Conservation (phyloP, 768 basidiomycete genomes). For the Pleurotus pulmonarius region DNA sequence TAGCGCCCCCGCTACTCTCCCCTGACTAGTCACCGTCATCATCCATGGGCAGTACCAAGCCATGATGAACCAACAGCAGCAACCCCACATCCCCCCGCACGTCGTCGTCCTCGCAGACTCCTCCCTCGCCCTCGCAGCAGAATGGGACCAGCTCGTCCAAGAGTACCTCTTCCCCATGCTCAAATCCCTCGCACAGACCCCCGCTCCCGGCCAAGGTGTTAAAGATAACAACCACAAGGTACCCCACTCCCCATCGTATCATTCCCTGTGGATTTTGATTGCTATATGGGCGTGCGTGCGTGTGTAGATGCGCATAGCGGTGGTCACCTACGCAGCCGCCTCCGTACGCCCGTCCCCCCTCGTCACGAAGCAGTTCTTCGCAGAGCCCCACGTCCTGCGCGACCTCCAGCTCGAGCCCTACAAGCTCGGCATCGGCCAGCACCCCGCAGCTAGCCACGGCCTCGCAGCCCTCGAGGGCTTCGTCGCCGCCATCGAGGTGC, state of each 20-base stretch:
- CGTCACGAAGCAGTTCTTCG: constrained; percentile 56
- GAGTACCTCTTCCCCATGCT: constrained; percentile 51
- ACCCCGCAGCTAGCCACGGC: constrained; percentile 44
- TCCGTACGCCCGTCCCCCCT: constrained; percentile 53
- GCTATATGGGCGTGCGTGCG: too few relatives aligned
- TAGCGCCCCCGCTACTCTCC: too few relatives aligned
- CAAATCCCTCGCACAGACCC: constrained; percentile 44
- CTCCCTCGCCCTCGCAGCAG: constrained; percentile 46
- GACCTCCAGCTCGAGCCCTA: constrained; percentile 42
- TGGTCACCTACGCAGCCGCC: constrained; percentile 63
- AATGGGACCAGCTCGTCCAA: constrained; percentile 45
- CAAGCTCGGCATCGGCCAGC: constrained; percentile 56
- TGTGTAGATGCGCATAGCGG: constrained; percentile 34
- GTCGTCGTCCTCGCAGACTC: constrained; percentile 54
- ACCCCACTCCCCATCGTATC: too few relatives aligned
- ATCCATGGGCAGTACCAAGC: too few relatives aligned
- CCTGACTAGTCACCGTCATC: too few relatives aligned
- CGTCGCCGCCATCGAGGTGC: constrained; percentile 67
- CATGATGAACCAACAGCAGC: too few relatives aligned
- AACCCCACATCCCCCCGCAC: constrained; percentile 10
- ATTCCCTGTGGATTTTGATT: too few relatives aligned
- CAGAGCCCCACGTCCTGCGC: constrained; percentile 35
- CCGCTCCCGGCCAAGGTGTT: constrained; percentile 7
- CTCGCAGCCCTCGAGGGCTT: constrained; percentile 71
- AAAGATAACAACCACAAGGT: too few relatives aligned